Evolutionary conservation across 2,329 filamentous ascomycete species (phyloP), one percentile per base, ranked within the genome.

Genomic region (Colletotrichum sp.): DNA sequence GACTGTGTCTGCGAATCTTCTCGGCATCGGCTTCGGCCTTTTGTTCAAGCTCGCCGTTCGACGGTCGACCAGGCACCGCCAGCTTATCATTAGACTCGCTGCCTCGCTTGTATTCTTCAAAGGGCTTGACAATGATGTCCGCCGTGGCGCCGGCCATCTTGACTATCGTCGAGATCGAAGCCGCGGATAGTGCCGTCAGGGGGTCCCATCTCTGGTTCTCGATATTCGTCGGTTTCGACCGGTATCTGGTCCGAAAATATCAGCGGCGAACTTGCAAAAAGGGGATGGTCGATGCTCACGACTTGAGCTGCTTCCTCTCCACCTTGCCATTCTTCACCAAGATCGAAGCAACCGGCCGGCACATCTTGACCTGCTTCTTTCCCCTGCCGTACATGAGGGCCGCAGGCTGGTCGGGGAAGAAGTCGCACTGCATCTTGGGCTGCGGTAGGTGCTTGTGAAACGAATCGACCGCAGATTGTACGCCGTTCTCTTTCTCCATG

Each of bases 301-400:
- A 62, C 10, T 71, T 71, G n/a, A 75, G 72, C 18, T 66, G 68
- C 32, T 69, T 64, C 32, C 59, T 68, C 28, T 76, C 69, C 18
- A 75, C 16, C 15, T 71, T 77, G 9, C 62, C 65, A n/a, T 69
- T 74, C 26, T 77, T 74, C 15, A 71, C 59, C 49, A 77, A 24
- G 9, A 77, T 70, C 30, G 75, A 74, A 24, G 75, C 65, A 7
- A 71, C 62, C 10, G 75, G 66, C 16, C 63, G 62, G 39, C 75
- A 74, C 71, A 77, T 77, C 71, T 74, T 77, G 49, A 77, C 75
- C 24, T 90, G 66, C 0, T 73, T 59, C 28, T 74, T 69, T 0
- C 74, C 64, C 18, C 66, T 49, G 5, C 74, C 71, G 18, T 60
- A 66, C 13, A 34, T 30, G n/a, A 72, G 30, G 10, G 69, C 65